phyloP scores from a whole-genome alignment of 2,329 filamentous ascomycete species.

The Pseudopyricularia cyperi region DNA sequence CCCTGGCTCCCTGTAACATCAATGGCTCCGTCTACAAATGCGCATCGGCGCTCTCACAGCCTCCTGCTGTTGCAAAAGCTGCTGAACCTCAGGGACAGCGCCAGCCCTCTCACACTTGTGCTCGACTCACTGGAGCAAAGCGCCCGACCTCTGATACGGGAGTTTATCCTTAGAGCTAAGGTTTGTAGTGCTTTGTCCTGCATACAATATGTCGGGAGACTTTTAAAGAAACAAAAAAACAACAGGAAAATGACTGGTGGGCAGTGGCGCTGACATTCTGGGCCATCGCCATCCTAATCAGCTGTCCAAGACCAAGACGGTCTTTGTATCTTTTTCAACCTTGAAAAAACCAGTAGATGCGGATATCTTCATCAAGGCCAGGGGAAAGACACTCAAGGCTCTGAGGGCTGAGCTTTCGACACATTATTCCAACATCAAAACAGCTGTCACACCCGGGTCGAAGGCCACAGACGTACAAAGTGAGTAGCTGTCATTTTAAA shows the following conservation, averaged over 20 bases:
- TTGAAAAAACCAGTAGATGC: slow-evolving; percentile 49
- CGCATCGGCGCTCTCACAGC: slow-evolving; percentile 12
- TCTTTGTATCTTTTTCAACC: slow-evolving; percentile 70
- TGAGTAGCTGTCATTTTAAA: slow-evolving; percentile 17
- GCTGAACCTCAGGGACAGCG: slow-evolving; percentile 21
- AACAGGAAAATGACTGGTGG: background rate
- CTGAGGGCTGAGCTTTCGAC: slow-evolving; percentile 48
- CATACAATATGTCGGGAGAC: no score
- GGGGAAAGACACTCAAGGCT: slow-evolving; percentile 40
- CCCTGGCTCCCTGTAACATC: background rate
- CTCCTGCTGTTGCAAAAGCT: slow-evolving; percentile 15
- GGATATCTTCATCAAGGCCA: slow-evolving; percentile 54
- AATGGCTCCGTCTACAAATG: slow-evolving; percentile 11
- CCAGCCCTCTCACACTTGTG: slow-evolving; percentile 76
- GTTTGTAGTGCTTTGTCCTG: slow-evolving; percentile 24
- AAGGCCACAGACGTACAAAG: slow-evolving; percentile 17
- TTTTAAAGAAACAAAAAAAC: slow-evolving; percentile 8
- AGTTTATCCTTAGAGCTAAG: slow-evolving; percentile 66
- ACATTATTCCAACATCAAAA: slow-evolving; percentile 29
- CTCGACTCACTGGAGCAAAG: slow-evolving; percentile 79
- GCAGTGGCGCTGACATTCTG: background rate
- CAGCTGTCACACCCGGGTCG: slow-evolving; percentile 18
- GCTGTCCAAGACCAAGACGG: slow-evolving; percentile 54
- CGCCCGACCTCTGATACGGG: slow-evolving; percentile 53
- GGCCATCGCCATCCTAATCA: slow-evolving; percentile 11